A percentile compares a stretch with the other conserved stretches of the same genome.
Evolutionary conservation across 345 rosid genomes (phyloP).

Genomic region (Brassica nigra): DNA sequence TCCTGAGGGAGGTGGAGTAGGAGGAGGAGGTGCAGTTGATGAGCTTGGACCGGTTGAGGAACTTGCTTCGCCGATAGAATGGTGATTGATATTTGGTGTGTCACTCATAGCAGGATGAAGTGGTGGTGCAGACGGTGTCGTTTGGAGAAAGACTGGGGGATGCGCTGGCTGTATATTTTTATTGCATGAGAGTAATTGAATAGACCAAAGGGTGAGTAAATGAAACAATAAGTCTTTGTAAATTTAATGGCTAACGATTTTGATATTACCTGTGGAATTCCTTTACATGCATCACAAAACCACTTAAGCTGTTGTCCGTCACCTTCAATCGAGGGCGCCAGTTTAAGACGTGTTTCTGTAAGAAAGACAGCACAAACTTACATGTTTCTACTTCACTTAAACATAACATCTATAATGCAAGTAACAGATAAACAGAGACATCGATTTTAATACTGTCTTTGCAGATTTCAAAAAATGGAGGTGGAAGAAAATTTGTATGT

Average conservation of each 20-base stretch:
- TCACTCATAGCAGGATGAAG: conserved; percentile 59
- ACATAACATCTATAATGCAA: not conserved
- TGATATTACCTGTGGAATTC: conserved; percentile 76
- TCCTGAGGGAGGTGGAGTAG: conserved; percentile 39
- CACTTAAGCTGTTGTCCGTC: conserved; percentile 75
- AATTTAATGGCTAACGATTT: conserved; percentile 1
- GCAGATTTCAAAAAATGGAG: not conserved
- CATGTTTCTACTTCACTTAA: conserved; percentile 4
- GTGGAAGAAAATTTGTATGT: not conserved
- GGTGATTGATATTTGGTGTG: conserved; percentile 41
- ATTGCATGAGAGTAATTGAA: not conserved
- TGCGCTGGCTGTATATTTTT: conserved; percentile 53
- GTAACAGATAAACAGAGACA: conserved; percentile 16
- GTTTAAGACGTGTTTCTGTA: conserved; percentile 75
- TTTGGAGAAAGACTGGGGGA: conserved; percentile 71
- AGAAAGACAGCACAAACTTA: conserved; percentile 16
- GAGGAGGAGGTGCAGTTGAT: conserved; percentile 34
- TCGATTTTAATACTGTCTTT: not conserved
- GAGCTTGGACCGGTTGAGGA: conserved; percentile 47
- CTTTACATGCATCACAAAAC: conserved; percentile 97
- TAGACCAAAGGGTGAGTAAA: not conserved
- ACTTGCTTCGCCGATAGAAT: conserved; percentile 44
- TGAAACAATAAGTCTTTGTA: not conserved
- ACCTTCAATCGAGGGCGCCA: conserved; percentile 72
- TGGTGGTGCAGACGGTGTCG: conserved; percentile 71